Evolutionary conservation across 305 asterid species (phyloP), one percentile per base, ranked within the genome.

Genomic region (Fraxinus platypoda): DNA sequence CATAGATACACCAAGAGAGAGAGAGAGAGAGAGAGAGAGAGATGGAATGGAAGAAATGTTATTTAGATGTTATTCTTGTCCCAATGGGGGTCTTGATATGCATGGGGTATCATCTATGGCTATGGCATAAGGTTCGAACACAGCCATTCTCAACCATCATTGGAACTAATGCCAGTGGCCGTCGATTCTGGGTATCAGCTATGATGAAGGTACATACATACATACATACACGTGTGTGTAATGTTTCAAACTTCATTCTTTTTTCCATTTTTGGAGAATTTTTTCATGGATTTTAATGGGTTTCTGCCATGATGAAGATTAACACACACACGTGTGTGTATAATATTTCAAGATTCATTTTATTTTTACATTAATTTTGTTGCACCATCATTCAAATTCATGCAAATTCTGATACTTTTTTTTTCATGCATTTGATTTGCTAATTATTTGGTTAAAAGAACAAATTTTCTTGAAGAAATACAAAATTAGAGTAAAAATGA

Each of bases 131-230:
- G 86, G 94, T 93, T 0, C 87, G 93, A 3, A 91, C 92, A 0
- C 93, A 92, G 4, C 98, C 98, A 1, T 87, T 92, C 26, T 79
- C 88, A 1, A 95, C 98, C 2, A 87, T 92, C 89, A 91, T 93
- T 82, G 98, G 98, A 57, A 92, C 95, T 0, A 95, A 95, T 81
- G 87, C 97, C 11, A 91, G 75, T 1, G 98, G 94, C 82, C 94
- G 98, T 15, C 92, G 98, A 2, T 87, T 91, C n/a, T 95, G 98
- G 98, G 98, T 93, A 35, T 66, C 92, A 9, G 91, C 97, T 84
- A 93, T 95, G 19, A 92, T 95, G 95, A 91, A 93, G 97, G 98
- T 94, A 88, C 2, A 13, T 12, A 11, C 52, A 11, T 41, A 41
- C 43, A 8, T 41, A 41, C 2, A 38, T 8, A 41, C n/a, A 1